Evolutionary conservation across 2,329 filamentous ascomycete genomes (phyloP), one percentile per base, ranked within the genome.

Genomic region (Grosmannia huntii): DNA sequence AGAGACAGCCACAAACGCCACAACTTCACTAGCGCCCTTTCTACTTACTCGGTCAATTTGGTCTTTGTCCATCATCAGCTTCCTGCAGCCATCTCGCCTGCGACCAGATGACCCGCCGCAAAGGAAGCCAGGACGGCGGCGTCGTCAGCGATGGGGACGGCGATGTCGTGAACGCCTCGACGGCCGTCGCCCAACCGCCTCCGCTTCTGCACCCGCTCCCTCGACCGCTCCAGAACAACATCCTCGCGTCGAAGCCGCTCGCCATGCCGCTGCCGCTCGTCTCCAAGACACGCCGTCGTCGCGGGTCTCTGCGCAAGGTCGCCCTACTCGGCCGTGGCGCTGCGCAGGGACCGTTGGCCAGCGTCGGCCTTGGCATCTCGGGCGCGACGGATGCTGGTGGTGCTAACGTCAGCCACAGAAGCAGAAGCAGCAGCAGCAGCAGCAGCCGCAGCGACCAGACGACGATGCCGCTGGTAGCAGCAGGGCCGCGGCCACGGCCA

Each of bases 221-320:
- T 5, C 33, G 53, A 7, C 53, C 53, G 14, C 33, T 54, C 2
- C 36, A 27, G 12, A 44, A 6, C 53, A n/a, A 50, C 58, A 44
- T 56, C 56, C 62, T 64, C 51, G 58, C 63, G 44, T 6, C 53
- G 33, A 16, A 21, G 25, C n/a, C n/a, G 16, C 28, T n/a, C 6
- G 3, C 23, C 5, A 25, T 28, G 25, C 9, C 27, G 31, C 50
- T 36, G 7, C 68, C 72, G 63, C 74, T 33, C 6, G 31, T 33
- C 31, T 33, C 78, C 60, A 79, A 73, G 68, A 82, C 82, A 53
- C 77, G 90, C 58, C 84, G 85, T 65, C 82, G 91, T 60, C 88
- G 87, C 68, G 90, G 90, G 4, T 96, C 91, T 12, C 75, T 96
- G 68, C 82, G 91, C 60, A 96, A 96, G 71, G 89, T 89, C 12